Percentiles rank a stretch among this genome's conserved stretches.
Conservation (phyloP, 1,139 yeast genomes). For the Blastobotrys serpentis region DNA sequence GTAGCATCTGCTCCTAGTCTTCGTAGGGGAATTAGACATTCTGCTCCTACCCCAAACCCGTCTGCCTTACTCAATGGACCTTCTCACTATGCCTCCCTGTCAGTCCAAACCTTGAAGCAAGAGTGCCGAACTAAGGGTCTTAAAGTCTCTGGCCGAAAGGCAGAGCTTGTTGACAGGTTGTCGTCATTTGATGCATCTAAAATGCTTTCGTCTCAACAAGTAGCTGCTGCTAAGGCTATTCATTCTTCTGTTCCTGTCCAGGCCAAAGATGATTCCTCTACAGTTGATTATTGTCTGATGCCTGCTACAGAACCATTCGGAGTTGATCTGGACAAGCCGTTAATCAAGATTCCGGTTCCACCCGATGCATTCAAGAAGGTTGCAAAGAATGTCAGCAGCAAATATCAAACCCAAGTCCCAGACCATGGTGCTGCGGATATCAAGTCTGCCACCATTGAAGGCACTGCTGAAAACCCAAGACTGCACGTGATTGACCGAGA, state of each 20-base stretch:
- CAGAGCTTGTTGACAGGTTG: slow-evolving; percentile 53
- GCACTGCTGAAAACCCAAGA: slow-evolving; percentile 1
- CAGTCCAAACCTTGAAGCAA: slow-evolving; percentile 48
- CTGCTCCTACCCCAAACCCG: slow-evolving; percentile 37
- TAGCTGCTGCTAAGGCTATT: slow-evolving; percentile 10
- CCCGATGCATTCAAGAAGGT: slow-evolving; percentile 34
- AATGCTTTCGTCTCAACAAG: slow-evolving; percentile 11
- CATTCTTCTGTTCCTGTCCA: slow-evolving; percentile 18
- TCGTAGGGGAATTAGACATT: slow-evolving; percentile 30
- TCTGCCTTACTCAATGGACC: slow-evolving; percentile 32
- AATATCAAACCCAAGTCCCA: slow-evolving; percentile 30
- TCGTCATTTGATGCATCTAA: slow-evolving; percentile 37
- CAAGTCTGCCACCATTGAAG: slow-evolving; percentile 16
- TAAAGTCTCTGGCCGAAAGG: slow-evolving; percentile 55
- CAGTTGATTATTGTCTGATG: slow-evolving; percentile 14
- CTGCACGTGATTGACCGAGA: slow-evolving; percentile 16
- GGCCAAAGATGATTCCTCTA: slow-evolving; percentile 12
- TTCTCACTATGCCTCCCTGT: slow-evolving; percentile 41
- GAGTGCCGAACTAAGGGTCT: slow-evolving; percentile 59
- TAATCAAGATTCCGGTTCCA: slow-evolving; percentile 42
- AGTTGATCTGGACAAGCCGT: slow-evolving; percentile 25
- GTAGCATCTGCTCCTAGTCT: slow-evolving; percentile 25
- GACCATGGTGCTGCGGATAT: slow-evolving; percentile 28
- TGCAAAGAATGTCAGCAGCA: slow-evolving; percentile 27
- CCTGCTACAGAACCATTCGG: slow-evolving; percentile 14